Conservation (phyloP, 2,329 filamentous ascomycete genomes). For the Plectosphaerella sp. region DNA sequence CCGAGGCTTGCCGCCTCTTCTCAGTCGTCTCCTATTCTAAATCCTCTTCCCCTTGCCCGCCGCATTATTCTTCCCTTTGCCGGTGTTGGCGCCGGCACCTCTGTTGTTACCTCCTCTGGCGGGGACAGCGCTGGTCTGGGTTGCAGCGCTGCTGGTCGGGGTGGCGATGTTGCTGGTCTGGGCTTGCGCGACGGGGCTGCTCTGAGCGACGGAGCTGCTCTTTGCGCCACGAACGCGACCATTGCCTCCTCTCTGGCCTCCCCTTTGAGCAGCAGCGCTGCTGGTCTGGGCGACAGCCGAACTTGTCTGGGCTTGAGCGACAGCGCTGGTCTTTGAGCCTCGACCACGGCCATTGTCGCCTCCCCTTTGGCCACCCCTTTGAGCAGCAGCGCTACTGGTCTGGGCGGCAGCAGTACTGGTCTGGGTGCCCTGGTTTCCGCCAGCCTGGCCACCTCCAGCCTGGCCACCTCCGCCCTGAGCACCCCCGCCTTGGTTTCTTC, state of each 20-base stretch:
- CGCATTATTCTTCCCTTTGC: background rate
- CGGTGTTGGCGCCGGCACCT: background rate
- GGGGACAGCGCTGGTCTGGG: background rate
- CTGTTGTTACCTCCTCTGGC: background rate
- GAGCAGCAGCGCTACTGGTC: background rate
- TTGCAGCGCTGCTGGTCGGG: background rate
- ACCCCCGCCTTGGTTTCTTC: background rate
- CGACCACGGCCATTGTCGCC: no score
- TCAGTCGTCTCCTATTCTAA: no score
- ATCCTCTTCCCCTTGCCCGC: conserved; percentile 1
- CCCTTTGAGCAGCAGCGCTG: background rate
- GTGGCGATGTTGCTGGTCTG: background rate
- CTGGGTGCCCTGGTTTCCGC: background rate
- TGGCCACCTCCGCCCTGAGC: background rate
- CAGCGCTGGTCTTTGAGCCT: background rate
- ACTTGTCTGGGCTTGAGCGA: background rate
- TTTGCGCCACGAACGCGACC: no score
- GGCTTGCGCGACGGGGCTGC: background rate
- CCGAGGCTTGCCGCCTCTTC: no score
- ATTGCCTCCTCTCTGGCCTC: background rate
- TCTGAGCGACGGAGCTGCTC: background rate
- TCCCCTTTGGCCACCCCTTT: background rate
- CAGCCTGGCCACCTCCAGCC: background rate
- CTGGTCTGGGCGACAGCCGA: background rate
- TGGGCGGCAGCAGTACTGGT: background rate